Conservation (phyloP, 352 stramenopile species). For the Globisporangium abappressorium region DNA sequence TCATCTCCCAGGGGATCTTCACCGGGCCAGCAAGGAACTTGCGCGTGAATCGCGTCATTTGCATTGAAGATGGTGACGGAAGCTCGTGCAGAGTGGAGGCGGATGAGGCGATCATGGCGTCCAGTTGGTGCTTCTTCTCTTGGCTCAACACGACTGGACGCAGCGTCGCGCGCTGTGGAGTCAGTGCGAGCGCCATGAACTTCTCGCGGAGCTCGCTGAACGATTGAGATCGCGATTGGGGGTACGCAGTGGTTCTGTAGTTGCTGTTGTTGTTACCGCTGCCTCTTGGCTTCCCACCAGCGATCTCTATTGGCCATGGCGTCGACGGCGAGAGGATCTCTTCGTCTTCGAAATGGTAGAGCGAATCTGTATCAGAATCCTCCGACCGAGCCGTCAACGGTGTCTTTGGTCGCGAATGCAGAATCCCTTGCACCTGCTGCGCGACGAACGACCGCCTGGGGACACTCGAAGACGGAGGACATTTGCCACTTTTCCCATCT, state of each 20-base stretch:
- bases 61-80: conserved; percentile 11
- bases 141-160: conserved; percentile 14
- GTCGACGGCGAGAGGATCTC: conserved; percentile 49
- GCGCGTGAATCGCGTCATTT: conserved; percentile 37
- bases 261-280: conserved; percentile 7
- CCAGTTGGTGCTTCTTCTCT: conserved; percentile 14
- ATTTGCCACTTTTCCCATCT: not conserved
- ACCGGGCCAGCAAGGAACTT: conserved; percentile 46
- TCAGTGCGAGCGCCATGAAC: conserved; percentile 24
- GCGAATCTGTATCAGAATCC: conserved; percentile 44
- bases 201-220: conserved; percentile 24
- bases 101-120: conserved; percentile 4
- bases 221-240: conserved; percentile 11
- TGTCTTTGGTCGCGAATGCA: conserved; percentile 15
- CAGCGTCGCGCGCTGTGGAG: conserved; percentile 15
- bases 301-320: conserved; percentile 31
- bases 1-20: conserved; percentile 70
- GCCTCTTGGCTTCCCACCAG: not conserved
- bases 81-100: conserved; percentile 9
- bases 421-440: conserved; percentile 13
- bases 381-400: conserved; percentile 40
- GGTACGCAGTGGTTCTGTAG: not conserved
- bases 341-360: conserved; percentile 64
- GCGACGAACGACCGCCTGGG: not conserved
- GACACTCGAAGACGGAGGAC: not conserved